Evolutionary conservation across 495 filamentous ascomycete genomes (phyloP).

Genomic region (Talaromyces borbonicus): DNA sequence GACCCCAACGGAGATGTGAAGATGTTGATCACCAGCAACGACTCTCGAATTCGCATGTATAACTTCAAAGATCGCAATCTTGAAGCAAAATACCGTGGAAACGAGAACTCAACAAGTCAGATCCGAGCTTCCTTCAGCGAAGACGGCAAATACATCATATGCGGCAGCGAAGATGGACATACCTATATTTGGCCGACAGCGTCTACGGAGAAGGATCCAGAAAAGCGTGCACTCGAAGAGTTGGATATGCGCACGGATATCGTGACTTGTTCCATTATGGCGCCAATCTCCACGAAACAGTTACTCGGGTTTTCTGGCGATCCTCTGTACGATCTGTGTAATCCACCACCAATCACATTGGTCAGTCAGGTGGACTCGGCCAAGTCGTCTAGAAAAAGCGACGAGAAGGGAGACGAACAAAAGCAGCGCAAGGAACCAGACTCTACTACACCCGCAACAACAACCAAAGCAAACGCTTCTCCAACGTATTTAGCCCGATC

Average conservation of each 20-base stretch:
- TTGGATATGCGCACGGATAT: slow-evolving; percentile 86
- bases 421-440: slow-evolving; percentile 15
- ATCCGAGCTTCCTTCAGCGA: slow-evolving; percentile 86
- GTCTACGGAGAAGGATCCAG: slow-evolving; percentile 53
- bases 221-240: slow-evolving; percentile 72
- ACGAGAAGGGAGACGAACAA: slow-evolving; percentile 14
- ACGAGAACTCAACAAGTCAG: slow-evolving; percentile 86
- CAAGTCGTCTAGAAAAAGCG: slow-evolving; percentile 25
- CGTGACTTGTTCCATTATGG: slow-evolving; percentile 78
- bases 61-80: slow-evolving; percentile 73
- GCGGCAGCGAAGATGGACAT: slow-evolving; percentile 84
- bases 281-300: slow-evolving; percentile 68
- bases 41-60: slow-evolving; percentile 88
- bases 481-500: slow-evolving; percentile 65
- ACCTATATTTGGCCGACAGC: slow-evolving; percentile 80
- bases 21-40: slow-evolving; percentile 86
- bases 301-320: slow-evolving; percentile 73
- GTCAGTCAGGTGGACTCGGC: slow-evolving; percentile 57
- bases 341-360: slow-evolving; percentile 84
- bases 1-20: slow-evolving; percentile 67
- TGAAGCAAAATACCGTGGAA: slow-evolving; percentile 85
- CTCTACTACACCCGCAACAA: slow-evolving; percentile 31
- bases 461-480: slow-evolving; percentile 48
- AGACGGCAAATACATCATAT: slow-evolving; percentile 79
- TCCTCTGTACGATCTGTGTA: slow-evolving; percentile 91